These are phyloP conservation scores for Trametes polyzona DNA, from an alignment of 1,284 basidiomycete species.

Conservation along the genomic window DNA sequence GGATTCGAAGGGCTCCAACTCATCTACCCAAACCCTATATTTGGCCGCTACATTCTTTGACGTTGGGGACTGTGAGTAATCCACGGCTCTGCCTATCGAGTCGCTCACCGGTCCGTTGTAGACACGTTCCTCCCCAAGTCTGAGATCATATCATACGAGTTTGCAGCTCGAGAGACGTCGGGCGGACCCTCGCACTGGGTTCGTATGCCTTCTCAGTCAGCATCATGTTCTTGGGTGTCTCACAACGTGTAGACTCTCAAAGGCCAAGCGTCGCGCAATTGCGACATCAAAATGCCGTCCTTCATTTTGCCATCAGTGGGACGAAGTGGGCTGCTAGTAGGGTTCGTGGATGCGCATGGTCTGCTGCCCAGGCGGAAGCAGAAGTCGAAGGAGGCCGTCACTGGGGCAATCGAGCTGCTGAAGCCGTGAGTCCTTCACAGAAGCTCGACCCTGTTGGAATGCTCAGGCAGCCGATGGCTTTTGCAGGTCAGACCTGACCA, in stretches of 20 bases:
- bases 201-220: not conserved
- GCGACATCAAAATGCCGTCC: constrained; percentile 44
- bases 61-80: constrained; percentile 61
- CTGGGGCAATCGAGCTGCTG: constrained; percentile 56
- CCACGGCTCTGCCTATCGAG: not conserved
- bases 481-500: constrained; percentile 55
- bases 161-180: constrained; percentile 14
- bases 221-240: not conserved
- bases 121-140: constrained; percentile 35
- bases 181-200: constrained; percentile 34
- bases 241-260: not conserved
- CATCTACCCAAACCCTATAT: constrained; percentile 41
- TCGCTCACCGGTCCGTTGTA: not conserved
- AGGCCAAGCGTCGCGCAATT: constrained; percentile 43
- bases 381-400: constrained; percentile 43
- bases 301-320: constrained; percentile 41
- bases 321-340: constrained; percentile 43
- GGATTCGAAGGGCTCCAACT: constrained; percentile 16
- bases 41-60: constrained; percentile 59
- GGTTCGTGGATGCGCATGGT: constrained; percentile 50
- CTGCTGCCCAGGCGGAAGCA: constrained; percentile 37
- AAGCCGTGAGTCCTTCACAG: constrained; percentile 54
- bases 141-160: constrained; percentile 31
- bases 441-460: too few relatives aligned
- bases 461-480: too few relatives aligned